Conservation (phyloP, 179 eudicot species). For the Heliamphora pulchella region DNA sequence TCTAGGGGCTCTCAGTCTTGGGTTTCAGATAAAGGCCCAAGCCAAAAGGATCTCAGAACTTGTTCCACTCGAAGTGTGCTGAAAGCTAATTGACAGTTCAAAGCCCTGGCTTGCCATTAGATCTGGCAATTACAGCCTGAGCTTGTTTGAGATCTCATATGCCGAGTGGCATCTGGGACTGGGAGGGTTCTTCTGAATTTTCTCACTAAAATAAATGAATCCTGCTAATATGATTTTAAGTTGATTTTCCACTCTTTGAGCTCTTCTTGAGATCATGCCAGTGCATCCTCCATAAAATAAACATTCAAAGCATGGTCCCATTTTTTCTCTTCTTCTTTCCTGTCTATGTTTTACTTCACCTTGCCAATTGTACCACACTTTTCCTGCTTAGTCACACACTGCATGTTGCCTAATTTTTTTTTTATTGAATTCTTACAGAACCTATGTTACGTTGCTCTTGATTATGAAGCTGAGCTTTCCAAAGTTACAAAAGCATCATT, state of each 20-base stretch:
- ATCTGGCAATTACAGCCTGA: not conserved
- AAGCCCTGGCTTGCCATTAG: not conserved
- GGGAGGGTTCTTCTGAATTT: slow-evolving; percentile 5
- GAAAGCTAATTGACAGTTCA: slow-evolving; percentile 5
- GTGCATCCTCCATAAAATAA: not conserved
- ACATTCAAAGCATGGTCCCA: not conserved
- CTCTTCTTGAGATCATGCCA: not conserved
- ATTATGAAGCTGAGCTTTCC: slow-evolving; percentile 71
- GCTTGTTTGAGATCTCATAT: not conserved
- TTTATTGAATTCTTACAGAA: slow-evolving; percentile 43
- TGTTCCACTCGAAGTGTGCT: not conserved
- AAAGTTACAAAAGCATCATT: slow-evolving; percentile 57
- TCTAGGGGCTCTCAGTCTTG: slow-evolving; percentile 3
- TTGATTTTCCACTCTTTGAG: not conserved
- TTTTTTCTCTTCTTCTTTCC: not conserved
- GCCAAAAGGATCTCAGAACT: not conserved
- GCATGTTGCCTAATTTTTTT: slow-evolving; percentile 11
- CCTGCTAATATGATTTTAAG: not conserved
- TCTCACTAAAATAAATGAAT: not conserved
- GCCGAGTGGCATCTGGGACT: slow-evolving; percentile 1
- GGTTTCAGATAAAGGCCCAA: not conserved
- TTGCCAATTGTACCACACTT: not conserved
- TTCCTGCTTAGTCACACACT: not conserved
- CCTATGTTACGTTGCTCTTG: slow-evolving; percentile 80
- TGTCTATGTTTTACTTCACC: not conserved